Percentiles rank a stretch among this genome's conserved stretches.
These are phyloP conservation scores for Colletotrichum costaricense DNA, from an alignment of 2,329 filamentous ascomycete species.

Conservation along the genomic window DNA sequence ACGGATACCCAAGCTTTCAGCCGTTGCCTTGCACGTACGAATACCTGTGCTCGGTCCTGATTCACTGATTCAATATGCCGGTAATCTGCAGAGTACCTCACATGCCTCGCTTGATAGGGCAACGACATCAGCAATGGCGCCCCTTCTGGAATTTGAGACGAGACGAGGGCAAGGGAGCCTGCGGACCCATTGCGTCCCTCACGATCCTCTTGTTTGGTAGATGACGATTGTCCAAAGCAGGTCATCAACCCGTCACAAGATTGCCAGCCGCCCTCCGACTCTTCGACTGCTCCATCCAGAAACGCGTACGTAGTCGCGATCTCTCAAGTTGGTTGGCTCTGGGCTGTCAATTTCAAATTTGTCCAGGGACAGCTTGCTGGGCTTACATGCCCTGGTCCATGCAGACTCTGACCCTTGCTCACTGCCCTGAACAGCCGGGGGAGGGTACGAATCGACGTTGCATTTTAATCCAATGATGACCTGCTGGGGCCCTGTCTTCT, in stretches of 20 bases:
- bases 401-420: conserved; percentile 18
- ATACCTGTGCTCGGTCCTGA: conserved; percentile 15
- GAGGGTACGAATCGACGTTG: conserved; percentile 26
- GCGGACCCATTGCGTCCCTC: conserved; percentile 10
- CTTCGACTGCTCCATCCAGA: neutral
- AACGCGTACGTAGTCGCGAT: conserved; percentile 5
- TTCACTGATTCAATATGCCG: conserved; percentile 29
- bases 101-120: conserved; percentile 2
- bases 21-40: neutral
- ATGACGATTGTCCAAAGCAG: conserved; percentile 18
- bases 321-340: conserved; percentile 2
- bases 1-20: neutral
- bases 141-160: conserved; percentile 27
- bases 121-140: neutral
- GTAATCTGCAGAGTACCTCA: neutral
- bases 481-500: neutral
- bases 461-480: conserved; percentile 25
- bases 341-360: conserved; percentile 30
- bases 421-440: neutral
- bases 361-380: conserved; percentile 14
- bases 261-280: neutral
- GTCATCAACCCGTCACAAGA: conserved; percentile 3
- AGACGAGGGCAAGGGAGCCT: conserved; percentile 5
- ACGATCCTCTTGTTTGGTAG: conserved; percentile 1
- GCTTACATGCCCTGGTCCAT: neutral